Conservation (phyloP, 148 eudicot species). For the Gaultheria prostrata region DNA sequence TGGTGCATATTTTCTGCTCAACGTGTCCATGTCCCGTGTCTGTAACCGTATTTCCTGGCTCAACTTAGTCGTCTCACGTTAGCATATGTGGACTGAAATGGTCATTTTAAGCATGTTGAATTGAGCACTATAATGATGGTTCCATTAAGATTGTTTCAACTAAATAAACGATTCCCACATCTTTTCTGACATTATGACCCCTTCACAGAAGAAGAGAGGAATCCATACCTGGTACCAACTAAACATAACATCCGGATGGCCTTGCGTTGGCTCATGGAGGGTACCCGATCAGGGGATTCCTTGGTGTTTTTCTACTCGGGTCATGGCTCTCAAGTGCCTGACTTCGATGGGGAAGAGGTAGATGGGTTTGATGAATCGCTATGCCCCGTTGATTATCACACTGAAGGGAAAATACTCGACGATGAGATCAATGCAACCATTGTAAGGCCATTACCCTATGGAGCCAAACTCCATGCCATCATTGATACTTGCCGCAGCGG, state of each 20-base stretch:
- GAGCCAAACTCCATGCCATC: conserved; percentile 44
- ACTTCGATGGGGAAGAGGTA: conserved; percentile 28
- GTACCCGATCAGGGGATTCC: conserved; percentile 45
- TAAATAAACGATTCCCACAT: not conserved
- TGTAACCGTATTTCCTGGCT: not conserved
- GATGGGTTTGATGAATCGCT: conserved; percentile 43
- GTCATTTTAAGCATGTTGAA: not conserved
- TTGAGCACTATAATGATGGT: no score
- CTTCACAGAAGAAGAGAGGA: conserved; percentile 27
- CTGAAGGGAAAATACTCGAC: conserved; percentile 33
- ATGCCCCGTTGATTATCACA: conserved; percentile 38
- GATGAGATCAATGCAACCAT: conserved; percentile 42
- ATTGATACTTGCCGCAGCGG: conserved; percentile 47
- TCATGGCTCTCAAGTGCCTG: conserved; percentile 28
- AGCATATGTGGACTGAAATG: not conserved
- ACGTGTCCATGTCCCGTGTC: not conserved
- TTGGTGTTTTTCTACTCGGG: conserved; percentile 44
- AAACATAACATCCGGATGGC: conserved; percentile 33
- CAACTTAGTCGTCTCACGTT: not conserved
- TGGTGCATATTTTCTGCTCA: not conserved
- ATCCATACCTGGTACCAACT: conserved; percentile 32
- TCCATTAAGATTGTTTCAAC: not conserved
- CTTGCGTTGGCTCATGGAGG: conserved; percentile 40
- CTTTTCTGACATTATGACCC: not conserved
- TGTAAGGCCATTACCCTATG: conserved; percentile 34